phyloP scores from a whole-genome alignment of 352 stramenopile species.

The Pythium dissotocum region DNA sequence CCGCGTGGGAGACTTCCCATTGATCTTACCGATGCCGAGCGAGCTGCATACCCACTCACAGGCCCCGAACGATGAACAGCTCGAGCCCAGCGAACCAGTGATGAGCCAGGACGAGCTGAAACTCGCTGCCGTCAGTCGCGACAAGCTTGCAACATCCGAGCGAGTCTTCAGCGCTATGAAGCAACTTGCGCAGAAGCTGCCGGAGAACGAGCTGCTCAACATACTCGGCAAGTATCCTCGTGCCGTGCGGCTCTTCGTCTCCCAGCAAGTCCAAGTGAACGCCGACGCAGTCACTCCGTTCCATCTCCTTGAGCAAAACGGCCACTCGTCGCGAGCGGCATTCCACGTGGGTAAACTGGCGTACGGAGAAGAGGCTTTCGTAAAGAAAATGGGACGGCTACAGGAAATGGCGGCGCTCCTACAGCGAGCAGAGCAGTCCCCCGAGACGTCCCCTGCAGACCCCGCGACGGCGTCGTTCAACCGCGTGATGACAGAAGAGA shows the following conservation, averaged over 20 bases:
- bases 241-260: constrained; percentile 40
- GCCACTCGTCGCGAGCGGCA: constrained; percentile 38
- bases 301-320: constrained; percentile 27
- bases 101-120: constrained; percentile 33
- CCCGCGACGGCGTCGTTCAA: constrained; percentile 42
- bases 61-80: neutral
- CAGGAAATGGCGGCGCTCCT: constrained; percentile 42
- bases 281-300: constrained; percentile 37
- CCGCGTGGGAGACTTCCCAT: constrained; percentile 36
- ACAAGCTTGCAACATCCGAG: constrained; percentile 48
- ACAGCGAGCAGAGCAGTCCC: constrained; percentile 11
- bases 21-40: constrained; percentile 36
- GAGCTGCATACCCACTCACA: constrained; percentile 29
- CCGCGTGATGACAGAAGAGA: constrained; percentile 51
- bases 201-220: constrained; percentile 37
- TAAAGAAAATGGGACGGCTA: constrained; percentile 40
- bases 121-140: constrained; percentile 42
- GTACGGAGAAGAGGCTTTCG: constrained; percentile 46
- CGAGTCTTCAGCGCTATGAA: constrained; percentile 45
- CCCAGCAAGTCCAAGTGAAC: constrained; percentile 40
- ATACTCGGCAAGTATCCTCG: constrained; percentile 49
- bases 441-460: neutral
- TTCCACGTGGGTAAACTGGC: constrained; percentile 43
- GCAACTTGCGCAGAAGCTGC: constrained; percentile 32
- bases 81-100: constrained; percentile 24